Evolutionary conservation across 768 basidiomycete species (phyloP).

Genomic region (Podaxis mareebaensis): DNA sequence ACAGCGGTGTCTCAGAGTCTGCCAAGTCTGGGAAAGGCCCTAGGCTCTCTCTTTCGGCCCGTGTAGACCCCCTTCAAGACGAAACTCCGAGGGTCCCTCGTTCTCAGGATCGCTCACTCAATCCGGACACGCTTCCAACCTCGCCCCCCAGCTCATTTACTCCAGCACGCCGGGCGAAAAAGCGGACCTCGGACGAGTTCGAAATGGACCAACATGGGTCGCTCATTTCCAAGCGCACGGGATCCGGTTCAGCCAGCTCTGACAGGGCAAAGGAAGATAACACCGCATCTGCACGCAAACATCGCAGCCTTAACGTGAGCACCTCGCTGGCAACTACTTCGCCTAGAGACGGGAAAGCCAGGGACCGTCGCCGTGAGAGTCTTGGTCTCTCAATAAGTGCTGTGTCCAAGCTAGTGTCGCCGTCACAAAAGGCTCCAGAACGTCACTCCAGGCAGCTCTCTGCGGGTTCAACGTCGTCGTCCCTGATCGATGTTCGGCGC

Average conservation of each 20-base stretch:
- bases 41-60: conserved; percentile 6
- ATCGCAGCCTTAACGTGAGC: conserved; percentile 68
- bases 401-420: conserved; percentile 34
- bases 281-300: conserved; percentile 55
- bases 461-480: conserved; percentile 66
- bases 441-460: conserved; percentile 69
- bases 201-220: conserved; percentile 72
- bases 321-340: conserved; percentile 35
- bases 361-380: conserved; percentile 60
- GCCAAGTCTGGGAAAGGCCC: conserved; percentile 32
- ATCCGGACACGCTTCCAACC: conserved; percentile 29
- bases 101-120: conserved; percentile 31
- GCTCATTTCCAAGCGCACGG: conserved; percentile 52
- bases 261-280: conserved; percentile 53
- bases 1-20: conserved; percentile 30
- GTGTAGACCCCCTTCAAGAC: conserved; percentile 16
- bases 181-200: conserved; percentile 81
- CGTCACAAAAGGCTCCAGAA: conserved; percentile 32
- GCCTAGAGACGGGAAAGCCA: conserved; percentile 44
- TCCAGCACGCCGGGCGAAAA: conserved; percentile 59
- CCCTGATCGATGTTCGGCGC: conserved; percentile 60
- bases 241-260: conserved; percentile 32
- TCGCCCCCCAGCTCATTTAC: conserved; percentile 70
- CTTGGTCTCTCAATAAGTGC: conserved; percentile 42
- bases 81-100: conserved; percentile 31